These are phyloP conservation scores for Neopestalotiopsis sp. DNA, from an alignment of 2,329 filamentous ascomycete genomes.

Conservation along the genomic window DNA sequence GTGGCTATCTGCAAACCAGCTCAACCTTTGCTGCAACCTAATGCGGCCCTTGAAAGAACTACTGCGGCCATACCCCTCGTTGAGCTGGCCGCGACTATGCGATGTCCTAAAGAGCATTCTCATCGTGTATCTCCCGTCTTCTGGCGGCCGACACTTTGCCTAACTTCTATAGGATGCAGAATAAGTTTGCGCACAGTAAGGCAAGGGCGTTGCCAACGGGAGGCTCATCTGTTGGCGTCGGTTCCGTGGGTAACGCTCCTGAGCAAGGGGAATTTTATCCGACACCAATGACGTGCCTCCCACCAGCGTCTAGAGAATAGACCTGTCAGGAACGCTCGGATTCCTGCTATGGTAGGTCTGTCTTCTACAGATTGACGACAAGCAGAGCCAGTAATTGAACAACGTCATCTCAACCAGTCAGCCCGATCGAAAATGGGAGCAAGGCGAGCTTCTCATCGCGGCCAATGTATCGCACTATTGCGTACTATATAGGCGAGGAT, in stretches of 20 bases:
- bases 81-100: neutral
- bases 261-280: neutral
- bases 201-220: neutral
- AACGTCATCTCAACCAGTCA: conserved; percentile 2
- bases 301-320: neutral
- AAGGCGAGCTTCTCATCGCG: neutral
- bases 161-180: neutral
- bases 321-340: conserved; percentile 7
- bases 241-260: neutral
- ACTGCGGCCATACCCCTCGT: conserved; percentile 1
- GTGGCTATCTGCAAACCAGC: neutral
- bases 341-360: neutral
- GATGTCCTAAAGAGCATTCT: neutral
- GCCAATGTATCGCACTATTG: neutral
- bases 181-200: neutral
- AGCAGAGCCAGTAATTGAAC: neutral
- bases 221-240: neutral
- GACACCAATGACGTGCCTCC: neutral
- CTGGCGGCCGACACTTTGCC: neutral
- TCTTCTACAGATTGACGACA: neutral
- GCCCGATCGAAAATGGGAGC: neutral
- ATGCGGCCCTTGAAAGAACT: neutral
- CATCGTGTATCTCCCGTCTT: neutral
- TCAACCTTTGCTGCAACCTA: neutral
- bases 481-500: neutral